phyloP scores from a whole-genome alignment of 441 rosid genomes.

The Geranium incanum region DNA sequence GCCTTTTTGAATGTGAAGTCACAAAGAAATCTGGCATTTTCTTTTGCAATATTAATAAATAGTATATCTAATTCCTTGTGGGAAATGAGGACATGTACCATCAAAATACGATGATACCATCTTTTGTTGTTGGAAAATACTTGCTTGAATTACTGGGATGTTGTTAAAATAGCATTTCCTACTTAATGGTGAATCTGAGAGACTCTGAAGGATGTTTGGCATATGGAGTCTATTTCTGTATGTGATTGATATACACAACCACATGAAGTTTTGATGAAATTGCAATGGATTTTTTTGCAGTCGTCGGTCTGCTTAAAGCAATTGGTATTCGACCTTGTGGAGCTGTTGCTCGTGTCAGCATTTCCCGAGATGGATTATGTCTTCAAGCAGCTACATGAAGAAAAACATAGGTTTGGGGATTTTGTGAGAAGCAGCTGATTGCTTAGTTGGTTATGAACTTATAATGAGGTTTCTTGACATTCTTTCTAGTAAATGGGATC shows the following conservation, averaged over 20 bases:
- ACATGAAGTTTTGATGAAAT: neutral
- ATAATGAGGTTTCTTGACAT: neutral
- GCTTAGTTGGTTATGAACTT: too few species aligned
- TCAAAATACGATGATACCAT: too few species aligned
- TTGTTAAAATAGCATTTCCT: neutral
- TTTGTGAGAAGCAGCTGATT: slow-evolving; percentile 17
- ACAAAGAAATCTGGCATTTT: neutral
- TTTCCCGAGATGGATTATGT: slow-evolving; percentile 67
- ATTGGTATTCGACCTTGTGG: slow-evolving; percentile 65
- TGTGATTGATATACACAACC: too few species aligned
- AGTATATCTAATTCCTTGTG: too few species aligned
- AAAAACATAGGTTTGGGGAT: slow-evolving; percentile 70
- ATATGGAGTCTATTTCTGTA: neutral
- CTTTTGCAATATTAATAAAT: too few species aligned
- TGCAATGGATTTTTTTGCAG: slow-evolving; percentile 31
- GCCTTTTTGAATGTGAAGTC: neutral
- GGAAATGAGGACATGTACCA: too few species aligned
- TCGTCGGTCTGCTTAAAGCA: slow-evolving; percentile 74
- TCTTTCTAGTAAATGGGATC: neutral
- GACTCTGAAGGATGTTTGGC: neutral
- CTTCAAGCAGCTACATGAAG: slow-evolving; percentile 59
- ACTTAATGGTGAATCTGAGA: neutral
- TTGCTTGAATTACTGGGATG: too few species aligned
- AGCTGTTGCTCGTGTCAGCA: slow-evolving; percentile 66
- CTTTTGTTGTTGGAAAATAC: too few species aligned